Conservation (phyloP, 2,329 filamentous ascomycete genomes). For the Acrocalymma vagum region DNA sequence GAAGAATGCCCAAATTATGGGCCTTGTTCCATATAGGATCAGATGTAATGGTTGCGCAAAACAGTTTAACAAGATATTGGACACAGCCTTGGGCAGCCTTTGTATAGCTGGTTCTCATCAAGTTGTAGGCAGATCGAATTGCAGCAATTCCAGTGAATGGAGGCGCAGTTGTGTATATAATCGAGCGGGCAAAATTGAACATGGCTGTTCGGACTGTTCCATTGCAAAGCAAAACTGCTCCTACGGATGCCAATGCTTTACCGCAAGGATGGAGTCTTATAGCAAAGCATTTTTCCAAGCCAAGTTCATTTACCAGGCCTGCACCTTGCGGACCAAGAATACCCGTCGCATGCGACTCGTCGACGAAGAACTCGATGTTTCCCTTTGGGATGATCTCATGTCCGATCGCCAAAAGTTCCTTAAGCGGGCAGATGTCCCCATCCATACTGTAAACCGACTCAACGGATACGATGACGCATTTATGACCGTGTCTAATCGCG, state of each 20-base stretch:
- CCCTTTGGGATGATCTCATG: slow-evolving; percentile 62
- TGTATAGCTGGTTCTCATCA: slow-evolving; percentile 13
- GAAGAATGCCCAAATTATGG: slow-evolving; percentile 7
- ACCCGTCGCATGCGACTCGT: slow-evolving; percentile 72
- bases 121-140: slow-evolving; percentile 42
- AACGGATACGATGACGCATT: slow-evolving; percentile 31
- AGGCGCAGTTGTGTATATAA: slow-evolving; percentile 45
- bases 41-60: slow-evolving; percentile 3
- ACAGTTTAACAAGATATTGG: slow-evolving; percentile 14
- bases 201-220: slow-evolving; percentile 12
- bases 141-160: slow-evolving; percentile 45
- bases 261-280: slow-evolving; percentile 30
- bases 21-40: slow-evolving; percentile 14
- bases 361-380: slow-evolving; percentile 71
- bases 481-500: slow-evolving; percentile 37
- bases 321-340: slow-evolving; percentile 63
- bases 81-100: slow-evolving; percentile 7
- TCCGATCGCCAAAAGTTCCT: slow-evolving; percentile 65
- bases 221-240: slow-evolving; percentile 21
- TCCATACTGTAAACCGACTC: slow-evolving; percentile 75
- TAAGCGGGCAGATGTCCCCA: slow-evolving; percentile 72
- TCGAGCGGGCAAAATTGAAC: slow-evolving; percentile 23
- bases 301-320: slow-evolving; percentile 68
- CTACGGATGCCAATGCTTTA: slow-evolving; percentile 27
- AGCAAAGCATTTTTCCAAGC: slow-evolving; percentile 28